Evolutionary conservation across 1,284 basidiomycete species (phyloP), one percentile per base, ranked within the genome.

Genomic region (Fomitopsis betulina): DNA sequence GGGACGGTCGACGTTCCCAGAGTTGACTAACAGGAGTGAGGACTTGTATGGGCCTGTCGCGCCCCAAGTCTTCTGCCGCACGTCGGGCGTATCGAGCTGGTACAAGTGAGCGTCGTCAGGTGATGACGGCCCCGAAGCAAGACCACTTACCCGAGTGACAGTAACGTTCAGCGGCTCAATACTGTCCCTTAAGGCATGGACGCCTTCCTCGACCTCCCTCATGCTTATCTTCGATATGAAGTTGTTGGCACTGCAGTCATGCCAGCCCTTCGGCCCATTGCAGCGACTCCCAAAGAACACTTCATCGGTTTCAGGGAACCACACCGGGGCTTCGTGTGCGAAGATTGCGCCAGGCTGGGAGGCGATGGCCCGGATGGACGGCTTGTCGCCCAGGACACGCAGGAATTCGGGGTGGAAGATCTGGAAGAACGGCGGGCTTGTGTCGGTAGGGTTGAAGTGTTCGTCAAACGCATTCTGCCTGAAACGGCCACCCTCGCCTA

Each of bases 261-360:
- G 72, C 62, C 74, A 69, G 0, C 78, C 78, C 8, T 74, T 70
- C 32, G 66, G 60, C 0, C 75, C 76, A 30, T 77, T 77, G 32
- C 77, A 78, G 62, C 78, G 78, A 65, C 78, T 79, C 17, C 74
- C 73, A 61, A 81, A 82, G 68, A 74, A 77, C 4, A 91, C 74
- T 58, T 84, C 80, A 62, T 89, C 80, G 10, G 83, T 85, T 13
- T 73, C 75, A 0, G 82, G 73, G 17, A 80, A 71, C 71, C 84
- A 90, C 2, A 89, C 78, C 0, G 84, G 85, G 1, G 88, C 89
- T 71, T 92, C 89, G 64, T 91, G 89, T 19, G 88, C 89, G 62
- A 89, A 82, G 0, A 86, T 82, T 65, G 81, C 87, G 17, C 79
- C 79, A 1, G 77, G 73, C 61, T 83, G 81, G 2, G 78, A 79